Evolutionary conservation across 1,139 yeast genomes (phyloP), one percentile per base, ranked within the genome.

Genomic region (Suhomyces panamericanus): DNA sequence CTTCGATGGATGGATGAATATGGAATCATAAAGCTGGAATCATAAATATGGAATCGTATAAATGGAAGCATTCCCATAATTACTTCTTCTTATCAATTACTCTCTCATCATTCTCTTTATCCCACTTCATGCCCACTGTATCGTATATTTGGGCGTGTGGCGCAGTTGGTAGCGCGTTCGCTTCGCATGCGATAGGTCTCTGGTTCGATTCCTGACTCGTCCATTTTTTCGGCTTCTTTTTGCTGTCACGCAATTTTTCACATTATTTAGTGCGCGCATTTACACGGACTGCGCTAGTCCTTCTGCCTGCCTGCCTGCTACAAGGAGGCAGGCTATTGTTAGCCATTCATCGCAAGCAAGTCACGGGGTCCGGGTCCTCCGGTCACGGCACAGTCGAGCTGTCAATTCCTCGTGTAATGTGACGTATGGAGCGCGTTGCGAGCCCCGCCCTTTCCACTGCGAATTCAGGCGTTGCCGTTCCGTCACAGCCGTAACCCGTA

Each of bases 121-220:
- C 16, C 13, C 29, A 22, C 8, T 33, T 20, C 22, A 26, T 3
- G 4, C 8, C 12, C 10, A 5, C 12, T 5, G 4, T 26, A 10
- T 10, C 29, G 29, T 11, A 26, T 26, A 6, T 16, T 20, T 22
- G 88, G 88, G 88, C 87, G 87, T 82, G 87, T 83, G 87, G 89
- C 89, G 87, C 79, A 83, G 89, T 83, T 81, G 89, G 88, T 83
- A 83, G 88, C 87, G 89, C 88, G 87, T 79, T 81, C 85, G 81
- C 88, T 81, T 83, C 41, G 44, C 41, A 42, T 32, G 88, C 81
- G 85, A 80, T 80, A 83, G 89, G 88, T 82, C 89, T 80, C 82
- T 81, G 87, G 87, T 79, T 81, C 88, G 85, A 83, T 77, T 83
- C 88, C 87, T 81, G 83, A 80, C 87, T 83, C 87, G 87, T 83